Evolutionary conservation across 768 basidiomycete genomes (phyloP), one percentile per base, ranked within the genome.

Genomic region (Boletus reticulatus): DNA sequence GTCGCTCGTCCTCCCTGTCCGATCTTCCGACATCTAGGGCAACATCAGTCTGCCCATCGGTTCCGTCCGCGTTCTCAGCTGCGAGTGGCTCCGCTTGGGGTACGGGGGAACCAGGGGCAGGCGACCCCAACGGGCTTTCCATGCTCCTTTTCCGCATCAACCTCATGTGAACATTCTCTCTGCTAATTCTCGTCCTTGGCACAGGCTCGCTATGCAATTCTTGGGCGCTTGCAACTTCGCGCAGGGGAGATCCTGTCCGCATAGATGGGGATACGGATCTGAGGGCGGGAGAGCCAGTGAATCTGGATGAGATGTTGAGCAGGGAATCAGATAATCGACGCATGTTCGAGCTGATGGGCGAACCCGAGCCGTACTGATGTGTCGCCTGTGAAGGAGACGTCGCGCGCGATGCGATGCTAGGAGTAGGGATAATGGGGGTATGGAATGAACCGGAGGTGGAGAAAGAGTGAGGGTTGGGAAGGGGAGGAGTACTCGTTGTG

Each of bases 81-180:
- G 43, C 50, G 16, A 36, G 24, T 29, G 43, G 31, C 14, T 52
- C 56, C 8, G 43, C 31, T 24, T 52, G 41, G 9, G 46, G 42
- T 20, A 51, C 41, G 4, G 63, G 53, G 8, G 62, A 62, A 38
- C 57, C 46, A 44, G 50, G 55, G 4, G 46, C 50, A 41, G 60
- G 62, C 3, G 59, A 71, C 6, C 63, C 56, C 56, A 74, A 53
- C 8, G 77, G 72, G 58, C 80, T 80, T 45, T 81, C 75, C 43
- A 69, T 63, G 42, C 79, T 80, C 53, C 75, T 69, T 59, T 76
- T 74, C 47, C 72, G 73, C 65, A 78, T 60, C 48, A 84, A 64
- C 36, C 80, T 75, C 50, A 77, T 71, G 55, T 80, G 77, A 19
- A 87, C 76, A 46, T 80, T 80, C 50, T 82, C 82, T 29, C 78